phyloP scores from a whole-genome alignment of 2,329 filamentous ascomycete genomes.

The Chrysoporthe puriensis region DNA sequence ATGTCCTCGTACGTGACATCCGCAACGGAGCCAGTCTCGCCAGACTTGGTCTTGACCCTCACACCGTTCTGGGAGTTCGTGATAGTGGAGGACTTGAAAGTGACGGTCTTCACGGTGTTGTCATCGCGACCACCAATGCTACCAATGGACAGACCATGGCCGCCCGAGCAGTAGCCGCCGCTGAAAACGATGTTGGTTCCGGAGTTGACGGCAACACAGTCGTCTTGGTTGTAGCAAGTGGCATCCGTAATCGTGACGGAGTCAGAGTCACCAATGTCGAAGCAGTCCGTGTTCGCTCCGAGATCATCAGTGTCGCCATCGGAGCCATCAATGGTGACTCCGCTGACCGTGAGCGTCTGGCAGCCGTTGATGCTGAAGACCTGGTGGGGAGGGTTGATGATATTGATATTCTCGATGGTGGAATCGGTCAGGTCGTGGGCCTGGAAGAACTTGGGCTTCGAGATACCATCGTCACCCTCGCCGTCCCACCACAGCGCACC shows the following conservation, averaged over 20 bases:
- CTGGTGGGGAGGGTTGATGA: constrained; percentile 60
- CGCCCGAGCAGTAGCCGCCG: constrained; percentile 49
- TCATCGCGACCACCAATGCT: constrained; percentile 57
- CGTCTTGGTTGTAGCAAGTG: constrained; percentile 61
- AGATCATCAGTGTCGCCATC: constrained; percentile 45
- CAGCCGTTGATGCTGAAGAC: constrained; percentile 50
- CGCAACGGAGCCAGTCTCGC: constrained; percentile 11
- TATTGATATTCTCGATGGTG: constrained; percentile 38
- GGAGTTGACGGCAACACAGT: constrained; percentile 62
- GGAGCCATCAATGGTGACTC: constrained; percentile 60
- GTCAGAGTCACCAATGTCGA: constrained; percentile 52
- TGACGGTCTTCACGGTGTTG: constrained; percentile 57
- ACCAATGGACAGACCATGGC: constrained; percentile 60
- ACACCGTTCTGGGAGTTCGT: constrained; percentile 55
- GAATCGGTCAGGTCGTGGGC: constrained; percentile 40
- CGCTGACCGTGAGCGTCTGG: constrained; percentile 48
- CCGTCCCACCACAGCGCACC: constrained; percentile 65
- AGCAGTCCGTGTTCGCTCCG: constrained; percentile 57
- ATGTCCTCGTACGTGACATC: constrained; percentile 17
- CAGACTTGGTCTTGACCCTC: constrained; percentile 16
- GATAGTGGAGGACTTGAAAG: constrained; percentile 52
- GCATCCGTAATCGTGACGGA: constrained; percentile 54
- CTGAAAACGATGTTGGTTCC: constrained; percentile 47
- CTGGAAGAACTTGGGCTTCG: constrained; percentile 31
- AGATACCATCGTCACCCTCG: constrained; percentile 35